Conservation (phyloP, 2,329 filamentous ascomycete species). For the Hymenoscyphus occultus region DNA sequence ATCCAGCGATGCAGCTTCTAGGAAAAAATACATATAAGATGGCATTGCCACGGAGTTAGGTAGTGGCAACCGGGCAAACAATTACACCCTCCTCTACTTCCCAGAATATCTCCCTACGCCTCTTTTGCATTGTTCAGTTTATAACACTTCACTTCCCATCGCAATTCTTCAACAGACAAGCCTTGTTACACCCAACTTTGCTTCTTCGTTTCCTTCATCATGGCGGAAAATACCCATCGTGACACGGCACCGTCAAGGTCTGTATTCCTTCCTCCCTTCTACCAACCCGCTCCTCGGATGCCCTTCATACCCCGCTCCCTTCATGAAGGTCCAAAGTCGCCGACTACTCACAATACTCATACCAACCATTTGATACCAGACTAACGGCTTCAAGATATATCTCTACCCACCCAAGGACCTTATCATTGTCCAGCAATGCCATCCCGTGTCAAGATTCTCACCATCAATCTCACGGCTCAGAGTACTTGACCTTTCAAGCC, state of each 20-base stretch:
- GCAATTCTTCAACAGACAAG: too few relatives aligned
- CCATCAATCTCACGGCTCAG: too few relatives aligned
- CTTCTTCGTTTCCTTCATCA: not conserved
- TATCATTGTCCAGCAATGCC: too few relatives aligned
- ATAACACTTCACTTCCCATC: too few relatives aligned
- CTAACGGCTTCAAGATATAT: too few relatives aligned
- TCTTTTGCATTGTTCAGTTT: not conserved
- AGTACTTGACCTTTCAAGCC: too few relatives aligned
- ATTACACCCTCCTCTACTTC: not conserved
- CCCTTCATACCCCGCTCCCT: not conserved
- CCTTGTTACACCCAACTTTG: too few relatives aligned
- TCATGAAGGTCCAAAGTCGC: too few relatives aligned
- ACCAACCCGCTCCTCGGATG: not conserved
- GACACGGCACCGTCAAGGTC: not conserved
- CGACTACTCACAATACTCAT: too few relatives aligned
- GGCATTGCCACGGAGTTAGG: not conserved
- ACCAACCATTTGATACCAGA: not conserved
- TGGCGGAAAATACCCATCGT: not conserved
- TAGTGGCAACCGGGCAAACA: not conserved
- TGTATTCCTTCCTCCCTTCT: not conserved
- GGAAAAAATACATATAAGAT: not conserved
- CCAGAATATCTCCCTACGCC: not conserved
- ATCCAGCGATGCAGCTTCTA: not conserved
- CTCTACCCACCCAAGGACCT: too few relatives aligned
- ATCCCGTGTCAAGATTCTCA: too few relatives aligned